Percentiles rank a stretch among this genome's conserved stretches.
phyloP scores from a whole-genome alignment of 192 early-diverging fungal genomes.

The Phycomyces nitens region DNA sequence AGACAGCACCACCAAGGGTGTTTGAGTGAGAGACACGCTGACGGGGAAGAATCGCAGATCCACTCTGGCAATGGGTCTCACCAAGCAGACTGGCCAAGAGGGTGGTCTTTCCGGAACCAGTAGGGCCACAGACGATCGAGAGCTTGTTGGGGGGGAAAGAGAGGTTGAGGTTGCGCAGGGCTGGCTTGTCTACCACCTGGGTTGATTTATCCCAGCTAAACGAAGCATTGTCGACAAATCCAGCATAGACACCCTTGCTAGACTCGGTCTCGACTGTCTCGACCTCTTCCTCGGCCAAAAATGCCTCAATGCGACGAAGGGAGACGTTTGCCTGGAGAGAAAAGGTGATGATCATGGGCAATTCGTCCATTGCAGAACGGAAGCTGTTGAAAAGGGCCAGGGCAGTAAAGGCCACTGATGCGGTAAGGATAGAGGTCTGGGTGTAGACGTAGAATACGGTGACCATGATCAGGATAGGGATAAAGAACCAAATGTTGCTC shows the following conservation, averaged over 20 bases:
- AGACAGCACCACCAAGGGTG: slow-evolving; percentile 34
- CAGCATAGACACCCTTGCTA: slow-evolving; percentile 38
- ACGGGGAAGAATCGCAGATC: slow-evolving; percentile 42
- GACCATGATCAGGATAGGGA: slow-evolving; percentile 61
- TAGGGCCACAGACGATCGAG: slow-evolving; percentile 79
- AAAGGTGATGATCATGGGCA: slow-evolving; percentile 57
- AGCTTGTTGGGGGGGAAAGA: slow-evolving; percentile 68
- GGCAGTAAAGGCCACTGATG: slow-evolving; percentile 67
- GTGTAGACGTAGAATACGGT: slow-evolving; percentile 60
- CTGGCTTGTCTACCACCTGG: slow-evolving; percentile 14
- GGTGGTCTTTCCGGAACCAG: slow-evolving; percentile 89
- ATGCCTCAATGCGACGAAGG: slow-evolving; percentile 66
- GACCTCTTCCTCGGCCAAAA: slow-evolving; percentile 71
- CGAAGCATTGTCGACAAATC: slow-evolving; percentile 62
- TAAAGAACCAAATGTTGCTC: slow-evolving; percentile 50
- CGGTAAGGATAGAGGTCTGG: slow-evolving; percentile 55
- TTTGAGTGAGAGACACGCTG: not conserved
- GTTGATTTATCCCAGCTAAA: slow-evolving; percentile 53
- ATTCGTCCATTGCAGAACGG: slow-evolving; percentile 59
- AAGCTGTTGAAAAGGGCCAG: slow-evolving; percentile 72
- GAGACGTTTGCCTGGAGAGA: slow-evolving; percentile 64
- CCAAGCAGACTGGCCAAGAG: slow-evolving; percentile 79
- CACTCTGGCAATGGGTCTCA: slow-evolving; percentile 61
- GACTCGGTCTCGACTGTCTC: slow-evolving; percentile 33
- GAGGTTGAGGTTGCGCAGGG: slow-evolving; percentile 59